Base-by-base conservation (phyloP, 192 early-diverging fungal species). In the Glomus cerebriforme region DNA sequence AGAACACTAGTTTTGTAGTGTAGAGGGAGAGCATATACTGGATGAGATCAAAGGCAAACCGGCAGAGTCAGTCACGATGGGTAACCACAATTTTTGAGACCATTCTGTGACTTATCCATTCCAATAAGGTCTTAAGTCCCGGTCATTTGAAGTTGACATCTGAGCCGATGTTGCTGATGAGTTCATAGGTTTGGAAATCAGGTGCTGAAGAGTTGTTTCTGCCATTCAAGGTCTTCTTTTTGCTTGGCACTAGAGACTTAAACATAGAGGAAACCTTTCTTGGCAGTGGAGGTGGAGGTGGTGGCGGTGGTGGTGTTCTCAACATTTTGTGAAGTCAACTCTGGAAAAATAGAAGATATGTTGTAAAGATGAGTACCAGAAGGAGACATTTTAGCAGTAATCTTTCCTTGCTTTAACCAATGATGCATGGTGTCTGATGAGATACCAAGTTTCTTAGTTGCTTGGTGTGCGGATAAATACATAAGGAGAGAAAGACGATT, bases 371-470 rank as follows among this genome's bases (percentile, higher is more conserved):
- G 26, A 13, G 65, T 66, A 24, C 65, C 65, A 17, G 34, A 66
- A 29, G 65, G 12, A 24, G 65, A 67, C 0, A 24, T 67, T 4
- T 22, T 67, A 17, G 34, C 26, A 32, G 26, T 17, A 17, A 67
- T 67, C 27, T 67, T 67, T 67, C 31, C 65, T 35, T 67, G 65
- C 26, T 67, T 67, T 17, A 35, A 29, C 29, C 26, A 67, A 67
- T 2, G 65, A 27, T 24, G 31, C 27, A 67, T 26, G 3, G 65
- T 67, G 26, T 67, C 29, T 27, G 65, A 67, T 27, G 65, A 67
- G 4, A 67, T 29, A 17, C 31, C 65, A 67, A 67, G 65, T 67
- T 67, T 67, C 34, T 67, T 67, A 17, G 65, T 67, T 67, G 29
- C 65, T 29, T 67, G 15, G 8, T 67, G 65, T 24, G 65, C 34